Evolutionary conservation across 371 early-diverging fungal genomes (phyloP).

Genomic region (Saksenaea vasiformis): DNA sequence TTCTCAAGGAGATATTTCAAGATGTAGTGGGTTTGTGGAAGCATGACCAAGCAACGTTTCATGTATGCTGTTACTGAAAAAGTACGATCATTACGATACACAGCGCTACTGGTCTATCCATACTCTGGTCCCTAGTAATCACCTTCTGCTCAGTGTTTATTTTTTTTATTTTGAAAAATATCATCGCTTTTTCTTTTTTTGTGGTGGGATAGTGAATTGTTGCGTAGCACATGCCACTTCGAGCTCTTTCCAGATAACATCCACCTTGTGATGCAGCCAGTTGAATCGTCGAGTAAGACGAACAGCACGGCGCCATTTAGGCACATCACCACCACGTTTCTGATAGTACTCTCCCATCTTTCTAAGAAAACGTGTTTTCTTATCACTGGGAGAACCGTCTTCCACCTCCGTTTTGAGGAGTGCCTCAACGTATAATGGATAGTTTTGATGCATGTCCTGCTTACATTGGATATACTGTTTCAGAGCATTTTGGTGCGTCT

Average conservation of each 20-base stretch:
- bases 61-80: background rate
- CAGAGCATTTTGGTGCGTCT: constrained; percentile 17
- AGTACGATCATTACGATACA: no score
- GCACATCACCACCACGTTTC: constrained; percentile 16
- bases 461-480: constrained; percentile 15
- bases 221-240: constrained; percentile 14
- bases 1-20: background rate
- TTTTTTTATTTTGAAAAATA: background rate
- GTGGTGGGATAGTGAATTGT: constrained; percentile 11
- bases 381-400: background rate
- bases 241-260: constrained; percentile 17
- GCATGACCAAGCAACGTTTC: background rate
- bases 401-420: constrained; percentile 10
- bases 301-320: constrained; percentile 14
- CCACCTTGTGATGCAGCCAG: constrained; percentile 9
- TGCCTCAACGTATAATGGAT: constrained; percentile 18
- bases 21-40: background rate
- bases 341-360: constrained; percentile 11
- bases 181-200: constrained; percentile 5
- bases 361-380: background rate
- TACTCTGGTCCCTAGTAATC: no score
- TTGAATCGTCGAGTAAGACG: constrained; percentile 16
- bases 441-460: constrained; percentile 4
- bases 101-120: no score
- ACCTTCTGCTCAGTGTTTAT: no score